These are phyloP conservation scores for Suillus clintonianus DNA, from an alignment of 768 basidiomycete genomes.

Conservation along the genomic window DNA sequence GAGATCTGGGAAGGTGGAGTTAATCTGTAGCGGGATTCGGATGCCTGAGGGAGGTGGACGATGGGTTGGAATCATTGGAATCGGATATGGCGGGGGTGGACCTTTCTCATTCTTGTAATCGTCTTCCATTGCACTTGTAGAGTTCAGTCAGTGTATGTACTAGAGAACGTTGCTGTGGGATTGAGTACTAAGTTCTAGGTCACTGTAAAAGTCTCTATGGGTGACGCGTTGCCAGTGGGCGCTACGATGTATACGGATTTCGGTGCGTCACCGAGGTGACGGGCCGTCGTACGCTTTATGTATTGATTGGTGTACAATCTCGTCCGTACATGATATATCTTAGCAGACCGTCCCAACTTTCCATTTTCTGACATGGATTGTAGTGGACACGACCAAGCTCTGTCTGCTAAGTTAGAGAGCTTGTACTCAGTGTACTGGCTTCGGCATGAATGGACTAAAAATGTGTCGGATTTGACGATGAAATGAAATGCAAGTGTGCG, in stretches of 20 bases:
- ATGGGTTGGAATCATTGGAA: background rate
- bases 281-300: too few relatives aligned
- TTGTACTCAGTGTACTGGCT: background rate
- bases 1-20: conserved; percentile 40
- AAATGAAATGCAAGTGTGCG: conserved; percentile 19
- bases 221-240: too few relatives aligned
- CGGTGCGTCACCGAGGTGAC: too few relatives aligned
- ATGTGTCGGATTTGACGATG: conserved; percentile 23
- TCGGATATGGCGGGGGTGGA: background rate
- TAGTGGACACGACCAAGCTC: conserved; percentile 3
- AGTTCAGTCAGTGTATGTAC: background rate
- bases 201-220: too few relatives aligned
- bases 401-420: conserved; percentile 14
- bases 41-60: conserved; percentile 62
- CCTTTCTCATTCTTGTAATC: background rate
- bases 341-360: conserved; percentile 15
- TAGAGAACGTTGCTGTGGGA: background rate
- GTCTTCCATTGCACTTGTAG: background rate
- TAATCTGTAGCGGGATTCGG: conserved; percentile 55
- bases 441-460: background rate
- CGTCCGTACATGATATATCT: background rate
- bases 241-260: too few relatives aligned
- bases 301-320: too few relatives aligned
- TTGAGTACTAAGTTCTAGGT: too few relatives aligned
- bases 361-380: background rate